phyloP scores from a whole-genome alignment of 106 monocot genomes.

The Gastrodia elata region DNA sequence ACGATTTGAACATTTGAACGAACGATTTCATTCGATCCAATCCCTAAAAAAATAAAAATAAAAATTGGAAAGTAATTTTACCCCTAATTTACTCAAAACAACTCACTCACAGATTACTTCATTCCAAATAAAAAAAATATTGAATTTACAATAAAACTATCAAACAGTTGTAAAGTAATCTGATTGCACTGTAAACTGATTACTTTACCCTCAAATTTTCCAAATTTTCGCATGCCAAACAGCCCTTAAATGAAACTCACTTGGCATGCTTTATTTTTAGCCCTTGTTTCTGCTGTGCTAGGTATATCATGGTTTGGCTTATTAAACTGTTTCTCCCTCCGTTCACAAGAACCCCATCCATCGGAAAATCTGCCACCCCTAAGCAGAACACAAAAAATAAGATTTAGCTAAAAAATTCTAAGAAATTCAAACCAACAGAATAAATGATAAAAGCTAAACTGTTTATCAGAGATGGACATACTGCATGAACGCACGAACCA shows the following conservation, averaged over 20 bases:
- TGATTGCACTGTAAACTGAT: too few species aligned
- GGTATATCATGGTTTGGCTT: conserved; percentile 95
- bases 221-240: too few species aligned
- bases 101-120: neutral
- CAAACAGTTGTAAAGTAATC: too few species aligned
- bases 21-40: too few species aligned
- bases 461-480: conserved; percentile 26
- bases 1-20: too few species aligned
- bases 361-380: conserved; percentile 92
- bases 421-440: conserved; percentile 8
- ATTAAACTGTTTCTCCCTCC: conserved; percentile 65
- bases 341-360: conserved; percentile 94
- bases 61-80: too few species aligned
- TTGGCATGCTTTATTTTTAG: conserved; percentile 96
- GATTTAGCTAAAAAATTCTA: neutral
- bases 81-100: too few species aligned
- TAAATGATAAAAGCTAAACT: neutral
- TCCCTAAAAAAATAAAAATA: too few species aligned
- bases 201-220: too few species aligned
- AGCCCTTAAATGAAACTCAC: too few species aligned
- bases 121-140: too few species aligned
- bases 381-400: neutral
- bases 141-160: too few species aligned
- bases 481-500: conserved; percentile 88
- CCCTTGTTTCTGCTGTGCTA: conserved; percentile 98